Evolutionary conservation across 2,329 filamentous ascomycete genomes (phyloP), one percentile per base, ranked within the genome.

Genomic region (Colletotrichum noveboracense): DNA sequence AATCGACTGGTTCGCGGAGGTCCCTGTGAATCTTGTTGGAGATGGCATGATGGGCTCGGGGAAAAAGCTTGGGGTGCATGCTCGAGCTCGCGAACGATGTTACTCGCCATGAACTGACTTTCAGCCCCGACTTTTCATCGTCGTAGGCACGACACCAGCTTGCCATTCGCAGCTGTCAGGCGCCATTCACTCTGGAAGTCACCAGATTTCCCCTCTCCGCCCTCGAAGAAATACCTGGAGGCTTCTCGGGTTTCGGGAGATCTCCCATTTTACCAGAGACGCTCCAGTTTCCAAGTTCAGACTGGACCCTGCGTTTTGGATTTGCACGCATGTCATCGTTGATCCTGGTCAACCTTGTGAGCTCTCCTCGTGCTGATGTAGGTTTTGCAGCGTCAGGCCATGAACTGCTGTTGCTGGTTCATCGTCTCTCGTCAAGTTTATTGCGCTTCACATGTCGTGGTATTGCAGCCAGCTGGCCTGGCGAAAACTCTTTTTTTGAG

Each of bases 281-380:
- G 62, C 69, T 36, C 73, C 64, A n/a, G 24, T 43, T 56, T 58
- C 21, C 38, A 30, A 52, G 38, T 34, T 38, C 56, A 56, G 32
- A 64, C 64, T 76, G 70, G 74, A 76, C 74, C 74, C 74, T 74
- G 58, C 24, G 26, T 62, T 48, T 62, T 38, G 18, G 13, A 67
- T 55, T 66, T 30, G 61, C 58, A 64, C 58, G 58, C 64, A 60
- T 58, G 21, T 32, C 34, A 30, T 61, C 21, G 38, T 52, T 52
- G 64, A 69, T 65, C 48, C 56, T 73, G 52, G 26, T 52, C 58
- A 48, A 18, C 6, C 56, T 30, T 36, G 34, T 16, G 21, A 18
- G 32, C 28, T 43, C 12, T 60, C 34, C 61, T 70, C 34, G 32
- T 34, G 30, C n/a, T 58, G n/a, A 60, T 58, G 61, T 52, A 52